Conservation (phyloP, 805 yeast species). For the Blastobotrys mokoenaii region DNA sequence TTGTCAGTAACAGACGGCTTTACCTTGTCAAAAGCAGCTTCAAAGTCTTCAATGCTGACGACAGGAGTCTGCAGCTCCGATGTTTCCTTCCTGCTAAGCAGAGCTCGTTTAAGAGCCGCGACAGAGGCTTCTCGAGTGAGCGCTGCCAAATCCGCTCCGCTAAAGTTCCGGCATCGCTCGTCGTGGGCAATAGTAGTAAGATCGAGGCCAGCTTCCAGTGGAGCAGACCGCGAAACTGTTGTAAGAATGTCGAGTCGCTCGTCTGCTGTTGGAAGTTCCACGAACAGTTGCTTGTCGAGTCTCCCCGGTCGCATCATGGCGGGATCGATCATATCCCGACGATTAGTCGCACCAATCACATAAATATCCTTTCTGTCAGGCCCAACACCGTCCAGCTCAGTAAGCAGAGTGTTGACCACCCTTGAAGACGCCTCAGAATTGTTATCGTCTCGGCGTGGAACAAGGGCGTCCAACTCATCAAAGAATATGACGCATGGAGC, state of each 20-base stretch:
- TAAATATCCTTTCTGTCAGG: slow-evolving; percentile 80
- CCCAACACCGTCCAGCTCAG: slow-evolving; percentile 91
- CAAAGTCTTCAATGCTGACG: slow-evolving; percentile 63
- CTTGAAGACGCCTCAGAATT: slow-evolving; percentile 84
- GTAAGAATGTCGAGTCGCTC: slow-evolving; percentile 78
- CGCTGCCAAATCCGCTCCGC: slow-evolving; percentile 94
- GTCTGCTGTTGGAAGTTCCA: slow-evolving; percentile 71
- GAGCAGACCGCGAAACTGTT: slow-evolving; percentile 71
- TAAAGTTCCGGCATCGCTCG: slow-evolving; percentile 76
- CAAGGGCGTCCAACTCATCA: slow-evolving; percentile 93
- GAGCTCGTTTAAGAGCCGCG: slow-evolving; percentile 41
- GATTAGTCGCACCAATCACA: slow-evolving; percentile 92
- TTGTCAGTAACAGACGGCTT: slow-evolving; percentile 86
- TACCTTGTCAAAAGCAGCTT: slow-evolving; percentile 60
- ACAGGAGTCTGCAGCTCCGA: slow-evolving; percentile 24
- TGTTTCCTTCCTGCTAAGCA: slow-evolving; percentile 34
- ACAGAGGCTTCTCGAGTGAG: slow-evolving; percentile 82
- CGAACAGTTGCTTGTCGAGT: slow-evolving; percentile 83
- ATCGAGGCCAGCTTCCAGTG: slow-evolving; percentile 56
- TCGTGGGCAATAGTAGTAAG: slow-evolving; percentile 57
- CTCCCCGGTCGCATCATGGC: slow-evolving; percentile 98
- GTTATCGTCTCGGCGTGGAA: slow-evolving; percentile 85
- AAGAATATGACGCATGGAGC: slow-evolving; percentile 92
- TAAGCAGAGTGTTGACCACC: slow-evolving; percentile 87
- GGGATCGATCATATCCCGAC: slow-evolving; percentile 97